Evolutionary conservation across 306 rosid genomes (phyloP).

Genomic region (Rosa rugosa): DNA sequence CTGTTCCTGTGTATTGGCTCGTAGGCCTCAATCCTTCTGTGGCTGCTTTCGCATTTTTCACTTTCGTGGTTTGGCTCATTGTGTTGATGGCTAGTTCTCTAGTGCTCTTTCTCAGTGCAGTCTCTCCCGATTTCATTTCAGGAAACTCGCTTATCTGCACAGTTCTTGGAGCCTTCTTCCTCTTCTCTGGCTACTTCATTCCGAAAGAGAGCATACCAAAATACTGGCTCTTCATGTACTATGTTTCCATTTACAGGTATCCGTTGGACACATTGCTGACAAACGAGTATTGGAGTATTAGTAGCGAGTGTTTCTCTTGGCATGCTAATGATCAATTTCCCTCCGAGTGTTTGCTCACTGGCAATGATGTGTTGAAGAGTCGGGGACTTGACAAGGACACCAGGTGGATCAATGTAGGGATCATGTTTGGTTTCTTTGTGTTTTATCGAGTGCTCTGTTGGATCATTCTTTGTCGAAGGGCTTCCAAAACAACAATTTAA

Average conservation of each 20-base stretch:
- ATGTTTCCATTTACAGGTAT: slow-evolving; percentile 78
- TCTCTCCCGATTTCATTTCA: slow-evolving; percentile 82
- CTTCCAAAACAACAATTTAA: slow-evolving; percentile 54
- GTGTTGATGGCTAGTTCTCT: slow-evolving; percentile 88
- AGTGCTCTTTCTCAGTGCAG: slow-evolving; percentile 78
- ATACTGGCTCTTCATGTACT: slow-evolving; percentile 92
- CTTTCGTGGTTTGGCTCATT: slow-evolving; percentile 79
- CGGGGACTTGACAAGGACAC: slow-evolving; percentile 67
- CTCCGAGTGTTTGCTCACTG: slow-evolving; percentile 42
- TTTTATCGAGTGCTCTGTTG: slow-evolving; percentile 80
- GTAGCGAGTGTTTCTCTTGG: slow-evolving; percentile 43
- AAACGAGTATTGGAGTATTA: slow-evolving; percentile 72
- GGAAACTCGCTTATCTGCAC: slow-evolving; percentile 80
- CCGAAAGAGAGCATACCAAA: slow-evolving; percentile 82
- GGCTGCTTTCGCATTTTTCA: slow-evolving; percentile 64
- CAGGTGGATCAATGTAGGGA: slow-evolving; percentile 69
- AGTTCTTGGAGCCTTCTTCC: slow-evolving; percentile 82
- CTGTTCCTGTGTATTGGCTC: slow-evolving; percentile 76
- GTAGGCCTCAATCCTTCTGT: slow-evolving; percentile 80
- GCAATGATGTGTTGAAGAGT: slow-evolving; percentile 68
- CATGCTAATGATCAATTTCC: slow-evolving; percentile 15
- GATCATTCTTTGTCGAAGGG: slow-evolving; percentile 66
- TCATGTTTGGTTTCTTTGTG: slow-evolving; percentile 70
- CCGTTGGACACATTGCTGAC: slow-evolving; percentile 74
- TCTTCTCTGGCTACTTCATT: slow-evolving; percentile 90